Base-by-base conservation (phyloP, 164 flowering plant species). In the Santalum album region DNA sequence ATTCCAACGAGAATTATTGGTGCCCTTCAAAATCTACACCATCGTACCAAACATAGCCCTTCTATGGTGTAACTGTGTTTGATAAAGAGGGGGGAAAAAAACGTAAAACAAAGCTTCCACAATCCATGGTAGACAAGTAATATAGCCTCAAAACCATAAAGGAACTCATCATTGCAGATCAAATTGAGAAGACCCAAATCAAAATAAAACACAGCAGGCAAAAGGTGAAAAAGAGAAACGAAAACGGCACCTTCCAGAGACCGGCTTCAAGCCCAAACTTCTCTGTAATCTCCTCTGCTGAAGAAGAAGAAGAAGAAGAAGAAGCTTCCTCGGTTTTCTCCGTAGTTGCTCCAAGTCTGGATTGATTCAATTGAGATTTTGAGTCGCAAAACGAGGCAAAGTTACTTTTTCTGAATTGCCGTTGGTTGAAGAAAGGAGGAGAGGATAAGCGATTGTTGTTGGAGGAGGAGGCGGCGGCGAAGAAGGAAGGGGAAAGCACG, bases 211-310 rank as follows among this genome's bases (percentile, higher is more conserved):
- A 26, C 43, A 54, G 44, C 0, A 4, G 43, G 12, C 7, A 3
- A 12, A 35, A 18, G 51, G 4, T 50, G 25, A 27, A 35, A 46
- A 29, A 50, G 47, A 59, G 47, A 38, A 35, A 34, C 34, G 49
- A 18, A 21, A 21, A 9, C 34, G 38, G 44, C 59, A 85, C 99
- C 99, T 92, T 82, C 96, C 96, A 92, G 2, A 92, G 85, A 51
- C 95, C 99, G 54, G 83, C 96, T 74, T 92, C 99, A 42, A 92
- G 96, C 26, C 99, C 99, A 61, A 72, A 89, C 57, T 89, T 92
- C 69, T 87, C 69, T 1, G 98, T 84, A 56, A 89, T 22, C 46
- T 86, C 91, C 47, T 92, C 95, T 1, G 87, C 68, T 0, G 85
- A 59, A 10, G 71, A 19, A 59, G 78, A 51, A 34, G 68, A 57